phyloP scores from a whole-genome alignment of 2,329 filamentous ascomycete genomes.

The Xylariaceae sp. region DNA sequence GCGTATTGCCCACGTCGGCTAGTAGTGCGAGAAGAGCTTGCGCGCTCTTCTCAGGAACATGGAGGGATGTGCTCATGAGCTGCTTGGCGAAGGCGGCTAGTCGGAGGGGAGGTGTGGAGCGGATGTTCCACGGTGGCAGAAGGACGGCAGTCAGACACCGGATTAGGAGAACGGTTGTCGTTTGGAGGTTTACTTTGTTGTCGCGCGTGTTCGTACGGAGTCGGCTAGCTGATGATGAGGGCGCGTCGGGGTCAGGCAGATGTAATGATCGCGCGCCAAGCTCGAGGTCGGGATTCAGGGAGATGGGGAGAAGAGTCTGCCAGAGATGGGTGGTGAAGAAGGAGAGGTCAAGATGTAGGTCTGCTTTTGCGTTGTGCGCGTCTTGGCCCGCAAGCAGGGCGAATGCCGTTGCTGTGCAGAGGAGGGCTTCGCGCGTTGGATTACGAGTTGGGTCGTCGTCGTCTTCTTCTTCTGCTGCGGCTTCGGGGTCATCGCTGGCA shows the following conservation, averaged over 20 bases:
- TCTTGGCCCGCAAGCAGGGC: constrained; percentile 96
- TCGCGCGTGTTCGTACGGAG: constrained; percentile 50
- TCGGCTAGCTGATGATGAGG: constrained; percentile 46
- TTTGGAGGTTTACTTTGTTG: constrained; percentile 90
- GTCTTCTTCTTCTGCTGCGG: constrained; percentile 48
- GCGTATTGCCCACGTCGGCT: constrained; percentile 78
- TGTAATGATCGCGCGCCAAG: constrained; percentile 75
- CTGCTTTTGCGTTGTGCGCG: constrained; percentile 79
- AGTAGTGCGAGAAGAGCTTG: constrained; percentile 81
- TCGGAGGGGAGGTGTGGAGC: constrained; percentile 78
- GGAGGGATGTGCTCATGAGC: constrained; percentile 79
- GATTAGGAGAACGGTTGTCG: constrained; percentile 89
- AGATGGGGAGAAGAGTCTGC: constrained; percentile 79
- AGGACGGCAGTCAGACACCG: constrained; percentile 84
- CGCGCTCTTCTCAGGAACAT: constrained; percentile 88
- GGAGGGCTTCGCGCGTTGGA: constrained; percentile 82
- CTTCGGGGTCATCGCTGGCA: constrained; percentile 51
- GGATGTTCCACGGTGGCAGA: constrained; percentile 74
- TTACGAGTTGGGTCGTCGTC: constrained; percentile 67
- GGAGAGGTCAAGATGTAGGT: constrained; percentile 87
- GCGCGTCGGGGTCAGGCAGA: constrained; percentile 68
- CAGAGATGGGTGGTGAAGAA: constrained; percentile 97
- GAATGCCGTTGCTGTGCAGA: constrained; percentile 95
- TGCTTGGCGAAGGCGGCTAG: constrained; percentile 95
- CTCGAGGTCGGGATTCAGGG: constrained; percentile 86